A percentile compares a stretch with the other conserved stretches of the same genome.
phyloP scores from a whole-genome alignment of 495 filamentous ascomycete genomes.

The Trichoderma virens region DNA sequence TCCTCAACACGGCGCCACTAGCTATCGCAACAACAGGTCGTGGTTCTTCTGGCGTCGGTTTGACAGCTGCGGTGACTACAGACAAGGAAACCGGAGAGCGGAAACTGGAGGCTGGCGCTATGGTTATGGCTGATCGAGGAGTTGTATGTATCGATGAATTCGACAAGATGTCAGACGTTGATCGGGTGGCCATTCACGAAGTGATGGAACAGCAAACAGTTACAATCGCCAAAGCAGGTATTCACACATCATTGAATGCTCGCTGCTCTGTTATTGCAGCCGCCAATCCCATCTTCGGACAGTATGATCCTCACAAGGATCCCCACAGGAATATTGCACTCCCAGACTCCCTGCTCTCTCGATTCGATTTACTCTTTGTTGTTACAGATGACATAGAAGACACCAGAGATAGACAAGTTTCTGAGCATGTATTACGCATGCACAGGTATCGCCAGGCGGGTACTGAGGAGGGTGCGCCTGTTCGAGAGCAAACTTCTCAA shows the following conservation, averaged over 20 bases:
- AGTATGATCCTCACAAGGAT: constrained; percentile 98
- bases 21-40: constrained; percentile 97
- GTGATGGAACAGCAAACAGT: constrained; percentile 99
- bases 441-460: constrained; percentile 92
- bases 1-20: constrained; percentile 92
- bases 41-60: constrained; percentile 95
- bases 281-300: constrained; percentile 95
- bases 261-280: constrained; percentile 95
- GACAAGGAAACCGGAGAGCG: constrained; percentile 98
- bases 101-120: constrained; percentile 91
- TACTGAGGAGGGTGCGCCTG: constrained; percentile 89
- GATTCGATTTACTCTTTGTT: constrained; percentile 98
- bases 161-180: constrained; percentile 99
- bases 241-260: constrained; percentile 95
- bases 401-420: constrained; percentile 78
- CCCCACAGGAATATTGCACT: constrained; percentile 98
- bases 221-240: constrained; percentile 97
- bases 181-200: constrained; percentile 98
- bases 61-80: constrained; percentile 90
- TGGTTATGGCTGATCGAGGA: constrained; percentile 95
- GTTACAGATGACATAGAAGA: constrained; percentile 99
- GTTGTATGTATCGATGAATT: constrained; percentile 99
- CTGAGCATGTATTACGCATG: constrained; percentile 96
- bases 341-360: constrained; percentile 91
- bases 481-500: constrained; percentile 81